Evolutionary conservation across 2,329 filamentous ascomycete genomes (phyloP).

Genomic region (Alternaria conjuncta): DNA sequence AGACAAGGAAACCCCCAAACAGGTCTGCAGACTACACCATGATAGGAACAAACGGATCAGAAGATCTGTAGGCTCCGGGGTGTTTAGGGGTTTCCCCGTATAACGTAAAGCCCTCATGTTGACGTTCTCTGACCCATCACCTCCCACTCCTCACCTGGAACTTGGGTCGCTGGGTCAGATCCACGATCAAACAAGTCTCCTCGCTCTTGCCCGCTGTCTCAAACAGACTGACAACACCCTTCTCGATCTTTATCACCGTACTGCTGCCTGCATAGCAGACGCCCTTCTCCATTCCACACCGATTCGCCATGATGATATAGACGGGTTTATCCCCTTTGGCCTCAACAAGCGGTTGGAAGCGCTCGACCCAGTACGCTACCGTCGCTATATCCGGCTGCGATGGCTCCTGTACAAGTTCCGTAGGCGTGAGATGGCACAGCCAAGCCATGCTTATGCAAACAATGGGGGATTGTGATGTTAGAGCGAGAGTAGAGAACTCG

Average conservation of each 20-base stretch:
- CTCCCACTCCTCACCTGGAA: constrained; percentile 42
- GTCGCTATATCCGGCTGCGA: constrained; percentile 72
- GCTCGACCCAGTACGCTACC: constrained; percentile 75
- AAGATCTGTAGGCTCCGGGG: not conserved
- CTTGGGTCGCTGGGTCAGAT: constrained; percentile 58
- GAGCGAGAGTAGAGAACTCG: constrained; percentile 64
- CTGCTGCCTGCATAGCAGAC: constrained; percentile 77
- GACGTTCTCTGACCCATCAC: constrained; percentile 7
- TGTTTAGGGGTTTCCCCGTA: not conserved
- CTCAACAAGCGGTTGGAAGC: constrained; percentile 67
- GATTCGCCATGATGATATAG: constrained; percentile 74
- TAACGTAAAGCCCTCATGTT: not conserved
- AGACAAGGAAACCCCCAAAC: not conserved
- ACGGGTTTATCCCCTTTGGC: constrained; percentile 56
- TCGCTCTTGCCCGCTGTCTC: constrained; percentile 74
- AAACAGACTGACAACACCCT: constrained; percentile 71
- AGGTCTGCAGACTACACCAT: not conserved
- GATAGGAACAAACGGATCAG: not conserved
- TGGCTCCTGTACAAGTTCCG: constrained; percentile 56
- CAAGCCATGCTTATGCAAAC: constrained; percentile 80
- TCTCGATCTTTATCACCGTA: constrained; percentile 69
- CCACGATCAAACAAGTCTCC: constrained; percentile 71
- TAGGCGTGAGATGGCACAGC: constrained; percentile 65
- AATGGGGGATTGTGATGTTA: constrained; percentile 64
- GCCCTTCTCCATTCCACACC: constrained; percentile 70